These are phyloP conservation scores for Penicilliopsis zonata DNA, from an alignment of 495 filamentous ascomycete genomes.

Conservation along the genomic window DNA sequence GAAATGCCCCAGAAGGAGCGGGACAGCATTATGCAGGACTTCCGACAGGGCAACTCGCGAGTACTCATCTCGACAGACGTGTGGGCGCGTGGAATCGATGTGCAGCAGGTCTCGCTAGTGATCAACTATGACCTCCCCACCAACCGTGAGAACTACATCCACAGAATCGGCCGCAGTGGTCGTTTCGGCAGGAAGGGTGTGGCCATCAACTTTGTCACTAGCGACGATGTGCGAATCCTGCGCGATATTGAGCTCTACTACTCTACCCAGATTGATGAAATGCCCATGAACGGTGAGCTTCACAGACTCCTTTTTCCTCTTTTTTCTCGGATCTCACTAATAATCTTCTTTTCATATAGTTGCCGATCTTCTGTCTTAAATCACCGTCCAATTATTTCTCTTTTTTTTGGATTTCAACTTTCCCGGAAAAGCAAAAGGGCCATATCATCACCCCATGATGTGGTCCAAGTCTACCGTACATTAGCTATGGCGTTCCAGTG, in stretches of 20 bases:
- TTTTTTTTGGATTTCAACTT: neutral
- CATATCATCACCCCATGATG: too few species aligned
- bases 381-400: neutral
- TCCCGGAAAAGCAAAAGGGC: too few species aligned
- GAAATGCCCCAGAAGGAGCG: constrained; percentile 98
- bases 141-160: constrained; percentile 99
- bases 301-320: neutral
- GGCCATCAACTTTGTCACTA: constrained; percentile 98
- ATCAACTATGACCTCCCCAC: constrained; percentile 98
- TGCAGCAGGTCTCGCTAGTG: constrained; percentile 97
- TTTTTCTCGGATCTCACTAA: neutral
- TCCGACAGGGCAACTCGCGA: constrained; percentile 88
- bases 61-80: constrained; percentile 98
- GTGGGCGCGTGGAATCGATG: constrained; percentile 96
- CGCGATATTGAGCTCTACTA: constrained; percentile 96
- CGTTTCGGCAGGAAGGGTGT: constrained; percentile 98
- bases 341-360: constrained; percentile 17
- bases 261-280: constrained; percentile 98
- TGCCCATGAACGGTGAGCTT: constrained; percentile 82
- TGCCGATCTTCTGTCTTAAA: constrained; percentile 35
- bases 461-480: too few species aligned
- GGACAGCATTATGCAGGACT: constrained; percentile 98
- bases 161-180: constrained; percentile 91
- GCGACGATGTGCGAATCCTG: constrained; percentile 93
- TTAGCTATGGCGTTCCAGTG: neutral